These are phyloP conservation scores for Ampelomyces quisqualis DNA, from an alignment of 2,329 filamentous ascomycete species.

Conservation along the genomic window DNA sequence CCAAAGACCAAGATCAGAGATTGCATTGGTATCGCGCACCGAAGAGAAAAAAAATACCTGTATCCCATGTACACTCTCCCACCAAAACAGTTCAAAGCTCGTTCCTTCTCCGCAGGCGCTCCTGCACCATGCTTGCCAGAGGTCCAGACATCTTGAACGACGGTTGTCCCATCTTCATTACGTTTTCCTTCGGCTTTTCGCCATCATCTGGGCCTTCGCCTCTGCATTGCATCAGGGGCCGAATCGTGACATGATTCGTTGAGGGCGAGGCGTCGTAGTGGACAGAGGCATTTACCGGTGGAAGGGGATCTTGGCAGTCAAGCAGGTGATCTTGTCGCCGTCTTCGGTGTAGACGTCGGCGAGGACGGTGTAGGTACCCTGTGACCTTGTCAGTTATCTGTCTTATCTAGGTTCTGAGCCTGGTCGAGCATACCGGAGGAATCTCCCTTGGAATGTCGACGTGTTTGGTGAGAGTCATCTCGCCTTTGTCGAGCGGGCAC, in stretches of 20 bases:
- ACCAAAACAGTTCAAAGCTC: conserved; percentile 34
- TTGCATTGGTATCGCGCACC: conserved; percentile 22
- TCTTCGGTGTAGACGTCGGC: conserved; percentile 81
- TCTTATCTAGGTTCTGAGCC: neutral
- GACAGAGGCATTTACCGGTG: conserved; percentile 37
- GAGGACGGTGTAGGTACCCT: conserved; percentile 88
- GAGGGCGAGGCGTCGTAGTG: conserved; percentile 4
- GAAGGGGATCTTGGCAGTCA: conserved; percentile 73
- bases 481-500: conserved; percentile 83
- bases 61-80: conserved; percentile 6
- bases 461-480: conserved; percentile 71
- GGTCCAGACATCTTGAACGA: conserved; percentile 39
- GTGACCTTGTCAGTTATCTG: conserved; percentile 15
- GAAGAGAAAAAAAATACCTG: conserved; percentile 5
- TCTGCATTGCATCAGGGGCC: conserved; percentile 9
- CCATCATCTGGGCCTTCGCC: conserved; percentile 11
- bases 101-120: conserved; percentile 29
- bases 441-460: conserved; percentile 85
- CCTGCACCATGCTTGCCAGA: conserved; percentile 37
- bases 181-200: conserved; percentile 6
- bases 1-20: conserved; percentile 10
- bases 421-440: conserved; percentile 68
- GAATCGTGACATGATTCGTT: too few species aligned
- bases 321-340: conserved; percentile 76
- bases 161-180: conserved; percentile 33